phyloP scores from a whole-genome alignment of 345 rosid species.

The Carallia pectinifolia region DNA sequence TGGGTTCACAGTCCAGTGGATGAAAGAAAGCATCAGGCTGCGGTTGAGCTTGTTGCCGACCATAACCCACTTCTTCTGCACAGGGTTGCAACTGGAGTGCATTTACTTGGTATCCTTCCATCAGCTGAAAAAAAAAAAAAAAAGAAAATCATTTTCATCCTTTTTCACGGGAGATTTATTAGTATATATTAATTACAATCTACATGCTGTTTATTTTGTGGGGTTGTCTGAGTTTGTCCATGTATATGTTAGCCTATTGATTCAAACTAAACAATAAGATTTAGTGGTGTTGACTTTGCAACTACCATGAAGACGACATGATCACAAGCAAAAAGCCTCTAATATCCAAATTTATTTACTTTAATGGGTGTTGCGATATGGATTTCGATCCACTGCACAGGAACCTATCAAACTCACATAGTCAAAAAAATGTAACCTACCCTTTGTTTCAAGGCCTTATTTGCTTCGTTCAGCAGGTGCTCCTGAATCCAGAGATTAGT shows the following conservation, averaged over 20 bases:
- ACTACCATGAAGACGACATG: too few species aligned
- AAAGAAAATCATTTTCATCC: neutral
- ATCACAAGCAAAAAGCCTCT: too few species aligned
- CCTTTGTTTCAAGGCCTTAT: conserved; percentile 76
- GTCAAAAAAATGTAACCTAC: conserved; percentile 33
- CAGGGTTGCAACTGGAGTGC: conserved; percentile 61
- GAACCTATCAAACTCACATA: neutral
- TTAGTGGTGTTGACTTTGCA: too few species aligned
- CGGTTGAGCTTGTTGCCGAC: conserved; percentile 47
- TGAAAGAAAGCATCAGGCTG: conserved; percentile 71
- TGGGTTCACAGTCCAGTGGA: conserved; percentile 82
- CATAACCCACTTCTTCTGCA: conserved; percentile 66
- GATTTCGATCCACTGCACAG: neutral
- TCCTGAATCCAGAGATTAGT: conserved; percentile 44
- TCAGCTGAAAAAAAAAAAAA: conserved; percentile 43
- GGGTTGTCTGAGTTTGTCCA: too few species aligned
- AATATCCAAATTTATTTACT: too few species aligned
- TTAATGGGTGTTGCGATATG: neutral
- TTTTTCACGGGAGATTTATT: neutral
- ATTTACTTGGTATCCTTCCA: conserved; percentile 83
- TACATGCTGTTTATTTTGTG: too few species aligned
- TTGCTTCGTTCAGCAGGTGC: conserved; percentile 71
- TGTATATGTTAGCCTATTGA: too few species aligned
- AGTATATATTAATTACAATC: too few species aligned
- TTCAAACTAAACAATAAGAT: too few species aligned